Percentiles rank a stretch among this genome's conserved stretches.
Evolutionary conservation across 805 yeast species (phyloP).

Genomic region (Candida glaebosa): DNA sequence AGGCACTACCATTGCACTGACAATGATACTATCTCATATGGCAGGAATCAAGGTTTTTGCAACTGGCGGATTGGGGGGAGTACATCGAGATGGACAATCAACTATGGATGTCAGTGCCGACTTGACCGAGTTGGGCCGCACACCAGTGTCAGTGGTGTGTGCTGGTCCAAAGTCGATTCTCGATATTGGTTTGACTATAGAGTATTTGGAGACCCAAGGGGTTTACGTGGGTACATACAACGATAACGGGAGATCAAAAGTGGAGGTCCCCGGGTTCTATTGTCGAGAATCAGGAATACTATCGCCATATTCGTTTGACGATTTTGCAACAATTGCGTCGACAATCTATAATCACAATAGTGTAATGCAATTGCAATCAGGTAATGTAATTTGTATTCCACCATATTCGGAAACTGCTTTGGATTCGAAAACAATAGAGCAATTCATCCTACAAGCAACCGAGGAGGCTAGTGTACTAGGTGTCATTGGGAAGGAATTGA

Average conservation of each 20-base stretch:
- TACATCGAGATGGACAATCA: constrained; percentile 70
- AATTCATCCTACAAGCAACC: constrained; percentile 57
- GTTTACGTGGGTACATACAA: constrained; percentile 75
- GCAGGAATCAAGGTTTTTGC: constrained; percentile 86
- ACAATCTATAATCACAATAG: constrained; percentile 46
- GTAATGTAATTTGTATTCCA: constrained; percentile 77
- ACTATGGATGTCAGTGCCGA: constrained; percentile 87
- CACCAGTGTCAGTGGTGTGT: constrained; percentile 87
- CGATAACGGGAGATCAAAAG: constrained; percentile 21
- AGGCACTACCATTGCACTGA: constrained; percentile 87
- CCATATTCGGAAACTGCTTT: constrained; percentile 68
- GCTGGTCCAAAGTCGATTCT: constrained; percentile 87
- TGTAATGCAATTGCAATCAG: constrained; percentile 54
- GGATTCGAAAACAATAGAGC: constrained; percentile 47
- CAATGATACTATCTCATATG: constrained; percentile 73
- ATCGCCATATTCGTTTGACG: constrained; percentile 64
- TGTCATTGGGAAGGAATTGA: constrained; percentile 67
- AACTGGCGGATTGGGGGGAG: constrained; percentile 94
- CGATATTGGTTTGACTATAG: constrained; percentile 78
- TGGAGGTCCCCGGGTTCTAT: constrained; percentile 76
- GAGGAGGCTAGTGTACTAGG: constrained; percentile 49
- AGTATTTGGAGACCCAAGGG: constrained; percentile 86
- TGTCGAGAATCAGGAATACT: constrained; percentile 68
- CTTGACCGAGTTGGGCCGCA: constrained; percentile 75
- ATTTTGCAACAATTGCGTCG: constrained; percentile 57